Base-by-base conservation (phyloP, 108 stramenopile genomes). In the Nitzschia putrida region DNA sequence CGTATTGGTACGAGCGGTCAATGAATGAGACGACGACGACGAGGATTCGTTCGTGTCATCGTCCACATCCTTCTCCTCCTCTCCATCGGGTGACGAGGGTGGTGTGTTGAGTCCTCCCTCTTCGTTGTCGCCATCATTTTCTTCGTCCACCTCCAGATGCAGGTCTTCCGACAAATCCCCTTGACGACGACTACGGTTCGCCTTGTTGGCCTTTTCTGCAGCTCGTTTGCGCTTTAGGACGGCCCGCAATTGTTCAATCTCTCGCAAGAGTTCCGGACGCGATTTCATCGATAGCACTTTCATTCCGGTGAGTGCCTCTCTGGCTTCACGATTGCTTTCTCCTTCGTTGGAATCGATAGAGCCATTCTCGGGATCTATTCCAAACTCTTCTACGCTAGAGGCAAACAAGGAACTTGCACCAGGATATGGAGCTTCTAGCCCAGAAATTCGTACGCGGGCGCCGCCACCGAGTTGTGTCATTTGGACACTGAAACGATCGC, bases 261-360 rank as follows among this genome's bases (percentile, higher is more conserved):
- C 68, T 0, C n/a, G 38, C 20, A 57, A 43, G 16, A 69, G 68
- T 41, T 69, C 41, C 7, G 55, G 43, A 21, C 25, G 26, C 11
- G 55, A 26, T 22, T 69, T 69, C 38, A 34, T 53, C 2, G 68
- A 57, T 38, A 69, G 40, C 13, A 69, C 42, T 14, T 56, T 38
- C 55, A 69, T 57, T 42, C 68, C 68, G 5, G 37, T 59, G 20
- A 50, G 18, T 50, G 49, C 49, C 20, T 50, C 29, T 4, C 1
- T 3, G 29, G 29, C 29, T 34, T 61, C 29, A 61, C 49, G 1
- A 1, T n/a, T n/a, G 22, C 3, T 20, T 1, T 24, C 54, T 1
- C 3, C 13, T 4, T 20, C 24, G 3, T 13, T 22, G 54, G 13
- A 23, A 13, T 23, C 5, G 54, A 3, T 55, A 2, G 54, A 23